These are phyloP conservation scores for Fraxinus pennsylvanica DNA, from an alignment of 257 asterid genomes.

Conservation along the genomic window DNA sequence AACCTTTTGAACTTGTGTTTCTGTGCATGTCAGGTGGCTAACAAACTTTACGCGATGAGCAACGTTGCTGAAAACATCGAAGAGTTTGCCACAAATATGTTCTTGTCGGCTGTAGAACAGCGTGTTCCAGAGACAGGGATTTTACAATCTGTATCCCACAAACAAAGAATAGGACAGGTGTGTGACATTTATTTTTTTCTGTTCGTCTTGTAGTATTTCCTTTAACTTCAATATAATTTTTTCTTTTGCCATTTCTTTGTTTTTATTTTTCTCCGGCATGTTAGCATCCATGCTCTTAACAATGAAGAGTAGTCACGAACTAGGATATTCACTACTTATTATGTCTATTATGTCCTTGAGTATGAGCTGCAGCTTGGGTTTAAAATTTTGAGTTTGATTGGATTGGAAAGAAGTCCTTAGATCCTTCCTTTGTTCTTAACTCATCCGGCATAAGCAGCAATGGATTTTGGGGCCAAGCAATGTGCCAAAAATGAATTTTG, in stretches of 20 bases:
- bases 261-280: background rate
- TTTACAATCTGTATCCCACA: constrained; percentile 47
- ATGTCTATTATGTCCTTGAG: background rate
- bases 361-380: background rate
- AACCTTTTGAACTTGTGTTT: constrained; percentile 20
- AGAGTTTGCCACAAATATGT: constrained; percentile 72
- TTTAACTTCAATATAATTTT: background rate
- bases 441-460: background rate
- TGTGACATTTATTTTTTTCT: constrained; percentile 9
- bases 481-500: background rate
- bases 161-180: constrained; percentile 66
- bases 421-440: background rate
- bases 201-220: background rate
- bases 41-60: constrained; percentile 68
- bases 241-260: background rate
- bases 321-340: background rate
- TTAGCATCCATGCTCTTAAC: background rate
- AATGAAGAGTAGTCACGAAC: background rate
- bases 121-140: constrained; percentile 48
- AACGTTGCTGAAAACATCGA: constrained; percentile 73
- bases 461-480: background rate
- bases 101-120: constrained; percentile 71
- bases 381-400: background rate
- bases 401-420: background rate
- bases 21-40: constrained; percentile 70